Conservation (phyloP, 257 asterid species). For the Leptodermis oblonga region DNA sequence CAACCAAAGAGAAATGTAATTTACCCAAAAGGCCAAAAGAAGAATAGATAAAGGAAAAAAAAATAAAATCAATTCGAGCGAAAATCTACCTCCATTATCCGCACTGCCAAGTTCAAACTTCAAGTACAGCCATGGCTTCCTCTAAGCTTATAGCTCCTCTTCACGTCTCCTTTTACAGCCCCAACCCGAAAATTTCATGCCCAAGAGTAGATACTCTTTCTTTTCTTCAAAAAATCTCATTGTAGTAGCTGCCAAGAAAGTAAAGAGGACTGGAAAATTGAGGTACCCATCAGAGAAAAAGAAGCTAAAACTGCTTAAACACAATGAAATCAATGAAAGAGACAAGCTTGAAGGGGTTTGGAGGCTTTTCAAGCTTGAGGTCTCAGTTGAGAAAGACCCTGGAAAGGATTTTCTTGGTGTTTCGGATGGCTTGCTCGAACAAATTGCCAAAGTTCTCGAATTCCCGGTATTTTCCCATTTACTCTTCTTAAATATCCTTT, state of each 20-base stretch:
- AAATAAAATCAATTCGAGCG: no score
- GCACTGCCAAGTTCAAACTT: not conserved
- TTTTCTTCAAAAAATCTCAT: slow-evolving; percentile 22
- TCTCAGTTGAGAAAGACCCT: slow-evolving; percentile 70
- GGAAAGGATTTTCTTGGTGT: slow-evolving; percentile 81
- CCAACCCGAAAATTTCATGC: slow-evolving; percentile 18
- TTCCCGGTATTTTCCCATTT: slow-evolving; percentile 58
- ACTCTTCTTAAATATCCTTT: not conserved
- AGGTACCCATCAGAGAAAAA: slow-evolving; percentile 97
- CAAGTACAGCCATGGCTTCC: slow-evolving; percentile 39
- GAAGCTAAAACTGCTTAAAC: slow-evolving; percentile 48
- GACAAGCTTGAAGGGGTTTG: slow-evolving; percentile 61
- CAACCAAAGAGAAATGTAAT: no score
- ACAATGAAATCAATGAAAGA: slow-evolving; percentile 28
- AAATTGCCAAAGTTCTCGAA: slow-evolving; percentile 82
- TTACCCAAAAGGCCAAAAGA: no score
- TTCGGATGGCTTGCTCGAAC: slow-evolving; percentile 60
- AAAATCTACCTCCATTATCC: slow-evolving; percentile 2
- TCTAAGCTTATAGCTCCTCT: slow-evolving; percentile 28
- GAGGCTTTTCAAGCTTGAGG: slow-evolving; percentile 72
- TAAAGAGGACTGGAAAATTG: slow-evolving; percentile 73
- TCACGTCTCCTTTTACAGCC: slow-evolving; percentile 26
- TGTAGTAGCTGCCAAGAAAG: slow-evolving; percentile 48
- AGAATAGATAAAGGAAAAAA: no score
- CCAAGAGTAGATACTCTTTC: not conserved